phyloP scores from a whole-genome alignment of 1,284 basidiomycete species.

The Ustilago shanxiensis region DNA sequence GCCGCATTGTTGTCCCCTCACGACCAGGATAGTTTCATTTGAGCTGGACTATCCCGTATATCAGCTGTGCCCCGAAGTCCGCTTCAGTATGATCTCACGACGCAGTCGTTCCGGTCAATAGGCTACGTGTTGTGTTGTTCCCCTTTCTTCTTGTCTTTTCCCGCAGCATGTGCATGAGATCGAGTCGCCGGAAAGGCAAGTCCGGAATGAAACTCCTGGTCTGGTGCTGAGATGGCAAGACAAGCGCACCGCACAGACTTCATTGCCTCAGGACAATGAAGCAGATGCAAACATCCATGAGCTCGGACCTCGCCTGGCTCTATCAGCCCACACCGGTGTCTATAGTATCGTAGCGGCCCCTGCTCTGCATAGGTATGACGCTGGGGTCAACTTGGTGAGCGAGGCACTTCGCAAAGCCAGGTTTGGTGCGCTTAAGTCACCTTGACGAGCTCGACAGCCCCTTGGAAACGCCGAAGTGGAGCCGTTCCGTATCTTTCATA shows the following conservation, averaged over 20 bases:
- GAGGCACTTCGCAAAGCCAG: not conserved
- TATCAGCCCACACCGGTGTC: not conserved
- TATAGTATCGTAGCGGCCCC: not conserved
- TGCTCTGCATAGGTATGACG: not conserved
- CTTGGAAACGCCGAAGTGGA: not conserved
- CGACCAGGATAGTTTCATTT: too few relatives aligned
- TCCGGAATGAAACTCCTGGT: not conserved
- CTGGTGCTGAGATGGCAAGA: not conserved
- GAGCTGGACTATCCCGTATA: too few relatives aligned
- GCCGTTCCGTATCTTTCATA: not conserved
- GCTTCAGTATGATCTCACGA: too few relatives aligned
- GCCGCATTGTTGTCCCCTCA: too few relatives aligned
- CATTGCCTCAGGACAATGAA: not conserved
- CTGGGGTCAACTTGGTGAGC: too few relatives aligned
- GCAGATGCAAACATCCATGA: not conserved
- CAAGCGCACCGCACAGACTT: conserved; percentile 7
- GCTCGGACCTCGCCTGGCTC: not conserved
- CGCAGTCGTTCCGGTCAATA: too few relatives aligned
- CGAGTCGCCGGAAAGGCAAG: not conserved
- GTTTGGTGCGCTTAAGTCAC: not conserved
- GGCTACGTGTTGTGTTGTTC: too few relatives aligned
- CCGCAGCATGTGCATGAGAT: not conserved
- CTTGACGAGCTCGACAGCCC: not conserved
- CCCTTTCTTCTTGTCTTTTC: not conserved
- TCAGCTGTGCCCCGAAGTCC: too few relatives aligned